phyloP scores from a whole-genome alignment of 257 asterid genomes.

The Fraxinus anomala region DNA sequence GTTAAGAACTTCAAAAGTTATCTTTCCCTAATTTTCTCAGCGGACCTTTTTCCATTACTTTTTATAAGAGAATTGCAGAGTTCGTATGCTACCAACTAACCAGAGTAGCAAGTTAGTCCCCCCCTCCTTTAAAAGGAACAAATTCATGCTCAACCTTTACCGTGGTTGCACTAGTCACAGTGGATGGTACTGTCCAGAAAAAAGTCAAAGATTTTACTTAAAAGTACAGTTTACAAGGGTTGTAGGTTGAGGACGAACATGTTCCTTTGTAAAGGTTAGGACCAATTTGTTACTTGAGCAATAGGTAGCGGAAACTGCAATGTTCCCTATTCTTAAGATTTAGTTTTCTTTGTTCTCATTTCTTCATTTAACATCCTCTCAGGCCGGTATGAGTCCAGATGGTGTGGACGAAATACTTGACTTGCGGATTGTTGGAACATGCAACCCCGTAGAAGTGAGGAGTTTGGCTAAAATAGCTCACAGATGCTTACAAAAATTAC shows the following conservation, averaged over 20 bases:
- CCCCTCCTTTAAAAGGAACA: neutral
- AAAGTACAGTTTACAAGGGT: neutral
- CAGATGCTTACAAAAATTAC: constrained; percentile 63
- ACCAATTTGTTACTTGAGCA: neutral
- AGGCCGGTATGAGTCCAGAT: constrained; percentile 90
- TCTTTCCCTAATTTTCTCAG: neutral
- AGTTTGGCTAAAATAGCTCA: constrained; percentile 70
- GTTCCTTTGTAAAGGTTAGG: neutral
- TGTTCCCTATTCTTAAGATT: neutral
- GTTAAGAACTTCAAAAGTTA: neutral
- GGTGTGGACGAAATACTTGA: constrained; percentile 94
- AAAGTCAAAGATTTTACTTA: neutral
- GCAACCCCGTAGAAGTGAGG: constrained; percentile 69
- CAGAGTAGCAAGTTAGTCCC: neutral
- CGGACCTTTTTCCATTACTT: neutral
- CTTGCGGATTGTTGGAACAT: constrained; percentile 64
- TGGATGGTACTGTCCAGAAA: neutral
- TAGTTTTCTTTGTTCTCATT: neutral
- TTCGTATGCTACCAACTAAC: neutral
- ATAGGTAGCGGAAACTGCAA: neutral
- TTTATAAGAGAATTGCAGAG: neutral
- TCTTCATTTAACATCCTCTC: neutral
- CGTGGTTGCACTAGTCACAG: neutral
- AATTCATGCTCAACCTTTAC: neutral
- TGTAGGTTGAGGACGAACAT: neutral